A percentile compares a stretch with the other conserved stretches of the same genome.
These are phyloP conservation scores for Kandelia obovata DNA, from an alignment of 345 rosid genomes.

Conservation along the genomic window DNA sequence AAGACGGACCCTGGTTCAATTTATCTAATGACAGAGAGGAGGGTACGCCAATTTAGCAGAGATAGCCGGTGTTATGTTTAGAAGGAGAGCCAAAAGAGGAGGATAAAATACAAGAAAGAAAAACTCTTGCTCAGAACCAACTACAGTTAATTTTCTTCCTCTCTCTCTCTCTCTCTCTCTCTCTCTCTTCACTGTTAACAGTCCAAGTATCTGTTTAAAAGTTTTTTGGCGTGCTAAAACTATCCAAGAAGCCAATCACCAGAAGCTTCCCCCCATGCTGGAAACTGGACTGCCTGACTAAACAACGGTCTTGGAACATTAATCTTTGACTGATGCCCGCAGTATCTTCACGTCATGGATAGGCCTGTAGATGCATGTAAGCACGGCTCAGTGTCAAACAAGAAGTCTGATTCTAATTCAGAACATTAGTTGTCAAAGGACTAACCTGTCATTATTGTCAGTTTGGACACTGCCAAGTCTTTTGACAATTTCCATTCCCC, in stretches of 20 bases:
- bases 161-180: background rate
- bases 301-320: background rate
- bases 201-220: background rate
- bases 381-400: background rate
- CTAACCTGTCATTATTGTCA: slow-evolving; percentile 84
- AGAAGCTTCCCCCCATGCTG: background rate
- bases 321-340: slow-evolving; percentile 73
- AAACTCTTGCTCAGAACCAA: too few relatives aligned
- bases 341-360: slow-evolving; percentile 96
- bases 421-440: background rate
- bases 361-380: slow-evolving; percentile 45
- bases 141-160: background rate
- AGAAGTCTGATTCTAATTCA: background rate
- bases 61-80: too few relatives aligned
- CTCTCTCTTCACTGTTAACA: background rate
- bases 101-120: too few relatives aligned
- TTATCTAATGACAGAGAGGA: too few relatives aligned
- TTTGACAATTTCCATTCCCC: slow-evolving; percentile 92
- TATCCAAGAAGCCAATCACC: background rate
- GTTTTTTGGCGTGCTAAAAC: background rate
- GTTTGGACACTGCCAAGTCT: slow-evolving; percentile 97
- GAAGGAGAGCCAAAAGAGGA: too few relatives aligned
- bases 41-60: too few relatives aligned
- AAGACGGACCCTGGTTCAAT: too few relatives aligned
- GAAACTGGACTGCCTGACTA: background rate